Evolutionary conservation across 2,329 filamentous ascomycete species (phyloP).

Genomic region (Trichoderma breve): DNA sequence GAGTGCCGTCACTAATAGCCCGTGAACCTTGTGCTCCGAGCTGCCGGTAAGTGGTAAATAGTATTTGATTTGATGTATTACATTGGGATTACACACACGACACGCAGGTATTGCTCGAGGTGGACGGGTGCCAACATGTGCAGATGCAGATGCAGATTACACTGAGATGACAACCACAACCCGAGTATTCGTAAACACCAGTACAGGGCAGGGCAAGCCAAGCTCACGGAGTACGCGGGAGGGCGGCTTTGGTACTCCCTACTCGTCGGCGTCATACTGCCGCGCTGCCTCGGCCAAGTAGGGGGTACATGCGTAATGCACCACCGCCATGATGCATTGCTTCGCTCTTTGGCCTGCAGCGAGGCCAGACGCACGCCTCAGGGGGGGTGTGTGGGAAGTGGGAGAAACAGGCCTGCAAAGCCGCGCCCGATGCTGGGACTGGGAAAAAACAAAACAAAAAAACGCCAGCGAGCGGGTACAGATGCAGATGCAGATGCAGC

Average conservation of each 20-base stretch:
- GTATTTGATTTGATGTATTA: not conserved
- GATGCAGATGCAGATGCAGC: constrained; percentile 20
- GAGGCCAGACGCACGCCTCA: not conserved
- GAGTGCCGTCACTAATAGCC: not conserved
- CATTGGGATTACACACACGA: not conserved
- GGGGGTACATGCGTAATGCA: constrained; percentile 2
- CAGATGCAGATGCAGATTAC: not conserved
- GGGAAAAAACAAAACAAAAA: constrained; percentile 2
- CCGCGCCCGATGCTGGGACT: constrained; percentile 3
- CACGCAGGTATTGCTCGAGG: not conserved
- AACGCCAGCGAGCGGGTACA: constrained; percentile 17
- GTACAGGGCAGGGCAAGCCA: not conserved
- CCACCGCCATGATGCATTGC: not conserved
- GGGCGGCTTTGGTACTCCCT: constrained; percentile 10
- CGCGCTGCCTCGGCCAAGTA: constrained; percentile 10
- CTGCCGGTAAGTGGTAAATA: not conserved
- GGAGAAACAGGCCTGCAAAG: not conserved
- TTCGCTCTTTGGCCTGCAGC: not conserved
- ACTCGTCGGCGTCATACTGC: constrained; percentile 16
- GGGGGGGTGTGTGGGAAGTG: not conserved
- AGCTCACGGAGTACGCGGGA: constrained; percentile 6
- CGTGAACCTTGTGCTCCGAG: constrained; percentile 2
- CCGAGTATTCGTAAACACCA: not conserved
- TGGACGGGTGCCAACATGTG: not conserved
- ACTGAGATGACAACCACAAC: not conserved